phyloP scores from a whole-genome alignment of 2,329 filamentous ascomycete species.

The Exserohilum turcica region DNA sequence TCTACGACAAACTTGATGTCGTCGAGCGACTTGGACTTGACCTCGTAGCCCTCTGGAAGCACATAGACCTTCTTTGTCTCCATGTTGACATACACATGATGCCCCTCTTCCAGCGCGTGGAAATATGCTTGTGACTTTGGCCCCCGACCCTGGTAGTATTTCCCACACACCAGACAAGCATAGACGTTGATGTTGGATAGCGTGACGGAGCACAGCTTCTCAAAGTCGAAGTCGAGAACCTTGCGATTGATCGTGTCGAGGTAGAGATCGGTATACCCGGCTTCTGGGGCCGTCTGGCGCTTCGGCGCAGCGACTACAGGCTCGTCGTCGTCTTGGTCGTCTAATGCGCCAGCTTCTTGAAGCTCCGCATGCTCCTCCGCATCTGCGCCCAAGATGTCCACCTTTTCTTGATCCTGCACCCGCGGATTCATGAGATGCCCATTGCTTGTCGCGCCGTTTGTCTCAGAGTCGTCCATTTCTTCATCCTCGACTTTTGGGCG shows the following conservation, averaged over 20 bases:
- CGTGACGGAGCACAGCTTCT: conserved; percentile 95
- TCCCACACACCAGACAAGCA: conserved; percentile 95
- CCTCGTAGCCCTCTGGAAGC: conserved; percentile 94
- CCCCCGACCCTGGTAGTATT: conserved; percentile 93
- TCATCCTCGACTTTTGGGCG: conserved; percentile 53
- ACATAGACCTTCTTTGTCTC: conserved; percentile 89
- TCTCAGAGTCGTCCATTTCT: conserved; percentile 39
- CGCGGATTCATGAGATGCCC: conserved; percentile 39
- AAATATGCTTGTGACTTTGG: conserved; percentile 97
- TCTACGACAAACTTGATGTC: conserved; percentile 99
- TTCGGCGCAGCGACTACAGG: conserved; percentile 54
- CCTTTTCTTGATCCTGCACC: conserved; percentile 30
- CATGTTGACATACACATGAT: conserved; percentile 99
- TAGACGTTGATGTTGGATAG: conserved; percentile 99
- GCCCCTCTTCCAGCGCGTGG: conserved; percentile 90
- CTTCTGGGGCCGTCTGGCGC: conserved; percentile 77
- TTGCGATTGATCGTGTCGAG: conserved; percentile 95
- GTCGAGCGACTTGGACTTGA: conserved; percentile 89
- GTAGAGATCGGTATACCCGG: conserved; percentile 93
- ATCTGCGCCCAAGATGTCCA: conserved; percentile 45
- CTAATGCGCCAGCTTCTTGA: conserved; percentile 43
- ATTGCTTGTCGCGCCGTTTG: conserved; percentile 34
- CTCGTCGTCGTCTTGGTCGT: conserved; percentile 45
- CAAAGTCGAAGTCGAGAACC: conserved; percentile 96
- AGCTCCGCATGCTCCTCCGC: conserved; percentile 46